Percentiles rank a stretch among this genome's conserved stretches.
These are phyloP conservation scores for Poterioochromonas sp. DNA, from an alignment of 352 stramenopile species.

Conservation along the genomic window DNA sequence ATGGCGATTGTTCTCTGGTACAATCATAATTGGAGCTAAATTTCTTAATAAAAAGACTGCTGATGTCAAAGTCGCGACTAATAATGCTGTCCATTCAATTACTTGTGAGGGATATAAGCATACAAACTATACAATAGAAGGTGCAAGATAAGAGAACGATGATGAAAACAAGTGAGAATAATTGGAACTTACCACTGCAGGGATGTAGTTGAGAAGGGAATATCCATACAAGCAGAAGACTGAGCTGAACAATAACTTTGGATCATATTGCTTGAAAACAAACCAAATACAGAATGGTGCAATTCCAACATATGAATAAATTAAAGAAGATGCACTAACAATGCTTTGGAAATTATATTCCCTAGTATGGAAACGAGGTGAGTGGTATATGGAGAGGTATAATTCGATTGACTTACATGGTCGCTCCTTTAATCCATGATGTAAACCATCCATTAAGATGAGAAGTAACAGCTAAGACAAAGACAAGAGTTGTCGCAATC, in stretches of 20 bases:
- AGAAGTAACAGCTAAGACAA: slow-evolving; percentile 18
- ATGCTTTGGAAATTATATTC: slow-evolving; percentile 24
- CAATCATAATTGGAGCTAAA: slow-evolving; percentile 19
- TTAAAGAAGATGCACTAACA: neutral
- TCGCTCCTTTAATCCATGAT: slow-evolving; percentile 18
- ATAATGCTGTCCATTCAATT: neutral
- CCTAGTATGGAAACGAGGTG: neutral
- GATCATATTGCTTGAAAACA: slow-evolving; percentile 18
- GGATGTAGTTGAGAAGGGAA: slow-evolving; percentile 25
- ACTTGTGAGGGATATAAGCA: slow-evolving; percentile 8
- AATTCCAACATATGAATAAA: neutral
- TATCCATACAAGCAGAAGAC: slow-evolving; percentile 33
- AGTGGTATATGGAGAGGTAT: too few species aligned
- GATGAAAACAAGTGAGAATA: neutral
- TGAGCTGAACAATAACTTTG: neutral
- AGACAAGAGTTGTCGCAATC: slow-evolving; percentile 32
- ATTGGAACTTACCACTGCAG: slow-evolving; percentile 24
- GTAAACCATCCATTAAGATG: slow-evolving; percentile 26
- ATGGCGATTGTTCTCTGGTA: neutral
- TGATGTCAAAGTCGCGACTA: neutral
- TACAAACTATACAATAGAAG: neutral
- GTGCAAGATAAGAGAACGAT: neutral
- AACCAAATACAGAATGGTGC: neutral
- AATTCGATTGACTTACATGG: slow-evolving; percentile 9
- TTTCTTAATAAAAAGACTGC: slow-evolving; percentile 29